phyloP scores from a whole-genome alignment of 345 rosid genomes.

The Murraya paniculata region DNA sequence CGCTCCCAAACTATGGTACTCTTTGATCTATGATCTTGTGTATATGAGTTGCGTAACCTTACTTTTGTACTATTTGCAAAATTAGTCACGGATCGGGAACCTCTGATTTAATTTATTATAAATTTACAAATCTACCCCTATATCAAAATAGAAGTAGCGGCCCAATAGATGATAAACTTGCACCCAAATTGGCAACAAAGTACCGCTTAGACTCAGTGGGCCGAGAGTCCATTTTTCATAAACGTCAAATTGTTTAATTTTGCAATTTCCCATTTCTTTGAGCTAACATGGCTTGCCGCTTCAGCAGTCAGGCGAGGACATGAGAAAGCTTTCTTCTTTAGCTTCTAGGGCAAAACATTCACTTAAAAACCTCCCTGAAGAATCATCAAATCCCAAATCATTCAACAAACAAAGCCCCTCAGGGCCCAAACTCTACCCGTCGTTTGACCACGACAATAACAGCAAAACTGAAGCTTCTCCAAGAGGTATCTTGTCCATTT shows the following conservation, averaged over 20 bases:
- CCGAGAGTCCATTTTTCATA: not conserved
- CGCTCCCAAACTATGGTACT: too few relatives aligned
- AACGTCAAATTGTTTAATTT: not conserved
- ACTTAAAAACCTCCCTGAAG: conserved; percentile 7
- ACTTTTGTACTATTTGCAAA: too few relatives aligned
- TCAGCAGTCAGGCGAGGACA: conserved; percentile 18
- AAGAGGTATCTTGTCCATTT: conserved; percentile 24
- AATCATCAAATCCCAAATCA: conserved; percentile 6
- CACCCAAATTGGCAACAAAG: too few relatives aligned
- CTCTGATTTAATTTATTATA: too few relatives aligned
- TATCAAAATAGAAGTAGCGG: not conserved
- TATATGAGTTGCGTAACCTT: too few relatives aligned
- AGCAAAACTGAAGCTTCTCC: conserved; percentile 14
- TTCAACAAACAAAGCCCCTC: conserved; percentile 10
- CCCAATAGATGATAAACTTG: not conserved
- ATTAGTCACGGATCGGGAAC: too few relatives aligned
- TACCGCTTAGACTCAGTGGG: not conserved
- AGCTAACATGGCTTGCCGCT: not conserved
- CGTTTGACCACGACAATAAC: not conserved
- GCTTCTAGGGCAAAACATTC: conserved; percentile 47
- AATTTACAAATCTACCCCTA: not conserved
- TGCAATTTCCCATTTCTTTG: not conserved
- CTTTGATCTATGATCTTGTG: too few relatives aligned
- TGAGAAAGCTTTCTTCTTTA: conserved; percentile 55
- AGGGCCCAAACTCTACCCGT: not conserved